Evolutionary conservation across 1,284 basidiomycete genomes (phyloP).

Genomic region (Moesziomyces parantarcticus): DNA sequence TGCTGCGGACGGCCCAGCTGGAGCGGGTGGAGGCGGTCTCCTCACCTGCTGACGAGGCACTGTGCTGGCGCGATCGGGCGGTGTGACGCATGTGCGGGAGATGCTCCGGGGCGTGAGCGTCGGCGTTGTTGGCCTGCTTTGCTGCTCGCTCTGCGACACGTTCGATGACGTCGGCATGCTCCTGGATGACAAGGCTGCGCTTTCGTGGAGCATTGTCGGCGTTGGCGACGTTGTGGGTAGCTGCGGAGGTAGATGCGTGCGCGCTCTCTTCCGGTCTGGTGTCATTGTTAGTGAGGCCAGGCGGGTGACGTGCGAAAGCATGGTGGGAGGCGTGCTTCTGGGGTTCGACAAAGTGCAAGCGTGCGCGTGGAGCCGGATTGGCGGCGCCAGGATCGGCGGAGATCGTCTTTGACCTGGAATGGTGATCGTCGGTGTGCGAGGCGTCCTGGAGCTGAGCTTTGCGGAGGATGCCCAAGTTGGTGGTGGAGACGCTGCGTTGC

Average conservation of each 20-base stretch:
- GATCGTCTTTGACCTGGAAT: background rate
- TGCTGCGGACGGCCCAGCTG: conserved; percentile 37
- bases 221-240: conserved; percentile 2
- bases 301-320: conserved; percentile 6
- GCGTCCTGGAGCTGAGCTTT: conserved; percentile 8
- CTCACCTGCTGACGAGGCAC: conserved; percentile 45
- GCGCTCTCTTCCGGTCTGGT: background rate
- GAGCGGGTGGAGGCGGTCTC: conserved; percentile 45
- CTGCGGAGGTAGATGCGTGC: background rate
- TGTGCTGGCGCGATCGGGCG: conserved; percentile 21
- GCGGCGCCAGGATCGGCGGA: conserved; percentile 1
- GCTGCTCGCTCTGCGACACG: conserved; percentile 46
- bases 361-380: conserved; percentile 9
- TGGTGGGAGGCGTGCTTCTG: conserved; percentile 7
- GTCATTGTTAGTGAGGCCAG: background rate
- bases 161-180: conserved; percentile 43
- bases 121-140: conserved; percentile 16
- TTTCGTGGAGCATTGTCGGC: conserved; percentile 21
- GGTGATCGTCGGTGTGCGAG: conserved; percentile 1
- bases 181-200: conserved; percentile 48
- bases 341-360: conserved; percentile 43
- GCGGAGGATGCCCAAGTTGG: conserved; percentile 34
- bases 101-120: conserved; percentile 22
- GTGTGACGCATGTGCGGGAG: conserved; percentile 6
- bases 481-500: conserved; percentile 15